These are phyloP conservation scores for Lipomyces spencermartinsiae DNA, from an alignment of 805 yeast genomes.

Conservation along the genomic window DNA sequence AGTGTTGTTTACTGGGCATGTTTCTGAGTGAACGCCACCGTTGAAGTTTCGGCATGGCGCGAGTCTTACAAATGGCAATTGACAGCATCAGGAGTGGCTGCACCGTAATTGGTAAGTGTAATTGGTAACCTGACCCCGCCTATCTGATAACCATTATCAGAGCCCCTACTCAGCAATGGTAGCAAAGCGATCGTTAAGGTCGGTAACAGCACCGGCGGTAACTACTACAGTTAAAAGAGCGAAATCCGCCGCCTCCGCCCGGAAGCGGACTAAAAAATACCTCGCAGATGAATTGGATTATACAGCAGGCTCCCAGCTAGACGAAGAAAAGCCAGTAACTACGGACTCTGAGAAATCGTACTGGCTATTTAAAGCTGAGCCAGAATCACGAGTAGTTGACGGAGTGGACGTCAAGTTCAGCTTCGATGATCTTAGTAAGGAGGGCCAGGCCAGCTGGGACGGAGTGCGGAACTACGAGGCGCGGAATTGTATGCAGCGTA, in stretches of 20 bases:
- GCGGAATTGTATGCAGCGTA: conserved; percentile 55
- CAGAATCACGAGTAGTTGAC: conserved; percentile 56
- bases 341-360: conserved; percentile 38
- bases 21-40: too few relatives aligned
- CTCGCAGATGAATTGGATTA: not conserved
- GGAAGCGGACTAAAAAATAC: not conserved
- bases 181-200: conserved; percentile 12
- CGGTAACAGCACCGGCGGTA: conserved; percentile 2
- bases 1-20: too few relatives aligned
- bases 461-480: conserved; percentile 68
- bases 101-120: too few relatives aligned
- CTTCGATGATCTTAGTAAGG: conserved; percentile 49
- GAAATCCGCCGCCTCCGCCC: not conserved
- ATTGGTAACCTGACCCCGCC: too few relatives aligned
- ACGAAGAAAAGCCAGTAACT: not conserved
- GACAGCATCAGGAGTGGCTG: too few relatives aligned
- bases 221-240: not conserved
- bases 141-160: not conserved
- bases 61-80: too few relatives aligned
- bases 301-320: not conserved
- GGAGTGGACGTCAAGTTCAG: conserved; percentile 59
- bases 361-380: conserved; percentile 67
- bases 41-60: too few relatives aligned
- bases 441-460: conserved; percentile 56
- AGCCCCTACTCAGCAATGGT: not conserved